Evolutionary conservation across 495 filamentous ascomycete genomes (phyloP).

Genomic region (Saxophila tyrrhenica): DNA sequence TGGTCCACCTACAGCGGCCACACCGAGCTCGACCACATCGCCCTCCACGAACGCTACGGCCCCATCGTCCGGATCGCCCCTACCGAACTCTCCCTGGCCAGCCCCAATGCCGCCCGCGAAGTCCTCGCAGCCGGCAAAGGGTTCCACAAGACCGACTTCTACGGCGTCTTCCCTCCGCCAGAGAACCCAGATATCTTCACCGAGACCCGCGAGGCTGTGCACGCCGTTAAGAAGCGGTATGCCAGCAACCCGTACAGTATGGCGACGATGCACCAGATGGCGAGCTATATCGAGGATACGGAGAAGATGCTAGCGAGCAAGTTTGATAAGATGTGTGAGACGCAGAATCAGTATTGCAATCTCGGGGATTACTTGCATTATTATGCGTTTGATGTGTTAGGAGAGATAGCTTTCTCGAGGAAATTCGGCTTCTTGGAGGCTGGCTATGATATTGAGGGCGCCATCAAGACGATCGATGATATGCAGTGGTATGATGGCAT

Average conservation of each 20-base stretch:
- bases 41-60: conserved; percentile 26
- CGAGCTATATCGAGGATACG: conserved; percentile 38
- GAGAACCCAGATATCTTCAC: conserved; percentile 52
- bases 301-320: conserved; percentile 33
- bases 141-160: conserved; percentile 47
- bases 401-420: conserved; percentile 53
- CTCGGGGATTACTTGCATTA: conserved; percentile 42
- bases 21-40: conserved; percentile 18
- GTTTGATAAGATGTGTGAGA: conserved; percentile 29
- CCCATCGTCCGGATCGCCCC: conserved; percentile 45
- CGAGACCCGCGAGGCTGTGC: conserved; percentile 41
- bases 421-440: conserved; percentile 51
- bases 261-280: conserved; percentile 41
- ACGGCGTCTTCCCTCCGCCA: conserved; percentile 43
- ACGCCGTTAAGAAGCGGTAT: conserved; percentile 45
- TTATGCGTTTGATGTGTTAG: conserved; percentile 47
- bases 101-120: conserved; percentile 35
- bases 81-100: conserved; percentile 43
- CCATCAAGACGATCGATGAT: conserved; percentile 42
- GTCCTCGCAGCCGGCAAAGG: conserved; percentile 41
- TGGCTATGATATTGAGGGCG: conserved; percentile 45
- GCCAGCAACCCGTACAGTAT: conserved; percentile 44
- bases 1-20: conserved; percentile 14
- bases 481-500: conserved; percentile 45
- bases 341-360: conserved; percentile 31